These are phyloP conservation scores for Metahyphopichia silvanorum DNA, from an alignment of 805 yeast species.

Conservation along the genomic window DNA sequence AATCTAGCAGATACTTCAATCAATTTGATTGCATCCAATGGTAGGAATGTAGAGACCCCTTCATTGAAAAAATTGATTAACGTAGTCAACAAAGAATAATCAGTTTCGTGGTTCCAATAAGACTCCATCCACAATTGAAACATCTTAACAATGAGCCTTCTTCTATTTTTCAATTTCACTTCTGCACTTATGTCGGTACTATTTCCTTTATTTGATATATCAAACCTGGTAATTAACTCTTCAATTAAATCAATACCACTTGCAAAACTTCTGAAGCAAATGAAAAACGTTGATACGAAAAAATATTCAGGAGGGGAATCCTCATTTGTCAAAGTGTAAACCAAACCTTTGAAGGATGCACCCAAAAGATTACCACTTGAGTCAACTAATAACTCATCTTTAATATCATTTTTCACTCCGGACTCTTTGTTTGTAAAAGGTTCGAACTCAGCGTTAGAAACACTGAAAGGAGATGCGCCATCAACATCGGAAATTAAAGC, in stretches of 20 bases:
- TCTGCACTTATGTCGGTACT: conserved; percentile 15
- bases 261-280: conserved; percentile 72
- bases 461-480: conserved; percentile 27
- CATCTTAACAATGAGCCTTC: conserved; percentile 64
- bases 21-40: conserved; percentile 61
- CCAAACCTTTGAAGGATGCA: conserved; percentile 67
- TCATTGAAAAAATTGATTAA: conserved; percentile 78
- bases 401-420: conserved; percentile 11
- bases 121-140: conserved; percentile 87
- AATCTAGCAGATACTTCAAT: conserved; percentile 62
- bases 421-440: conserved; percentile 23
- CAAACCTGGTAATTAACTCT: conserved; percentile 64
- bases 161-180: conserved; percentile 49
- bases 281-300: conserved; percentile 69
- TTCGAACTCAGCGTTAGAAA: conserved; percentile 33
- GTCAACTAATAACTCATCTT: conserved; percentile 51
- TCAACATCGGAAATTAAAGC: conserved; percentile 25
- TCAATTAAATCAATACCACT: conserved; percentile 65
- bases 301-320: conserved; percentile 60
- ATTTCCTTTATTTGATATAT: conserved; percentile 32
- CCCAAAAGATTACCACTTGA: conserved; percentile 55
- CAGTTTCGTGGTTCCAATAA: conserved; percentile 72
- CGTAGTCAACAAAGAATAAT: conserved; percentile 61
- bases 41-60: conserved; percentile 58
- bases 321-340: conserved; percentile 67